Evolutionary conservation across 371 early-diverging fungal species (phyloP).

Genomic region (Mucor saturninus): DNA sequence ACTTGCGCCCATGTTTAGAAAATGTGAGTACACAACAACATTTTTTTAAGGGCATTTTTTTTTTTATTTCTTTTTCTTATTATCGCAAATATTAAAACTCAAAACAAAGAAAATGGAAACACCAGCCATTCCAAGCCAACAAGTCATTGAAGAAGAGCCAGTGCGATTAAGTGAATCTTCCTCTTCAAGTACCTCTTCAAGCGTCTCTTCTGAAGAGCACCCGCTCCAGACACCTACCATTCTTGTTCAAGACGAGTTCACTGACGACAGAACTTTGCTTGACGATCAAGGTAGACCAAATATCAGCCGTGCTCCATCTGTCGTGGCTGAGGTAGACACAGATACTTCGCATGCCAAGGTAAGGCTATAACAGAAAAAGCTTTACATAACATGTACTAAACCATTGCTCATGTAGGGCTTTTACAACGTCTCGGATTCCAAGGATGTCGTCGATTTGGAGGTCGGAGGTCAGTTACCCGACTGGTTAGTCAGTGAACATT

Average conservation of each 20-base stretch:
- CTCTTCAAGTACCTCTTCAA: not conserved
- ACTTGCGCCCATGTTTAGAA: no score
- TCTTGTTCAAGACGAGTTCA: conserved; percentile 12
- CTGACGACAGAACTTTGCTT: conserved; percentile 32
- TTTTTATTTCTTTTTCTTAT: no score
- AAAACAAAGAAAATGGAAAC: no score
- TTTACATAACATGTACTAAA: not conserved
- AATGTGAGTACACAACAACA: no score
- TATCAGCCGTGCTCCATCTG: conserved; percentile 20
- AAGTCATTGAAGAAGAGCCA: no score
- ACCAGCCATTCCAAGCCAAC: no score
- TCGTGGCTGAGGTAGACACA: conserved; percentile 8
- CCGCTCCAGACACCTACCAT: conserved; percentile 16
- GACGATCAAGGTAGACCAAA: conserved; percentile 35
- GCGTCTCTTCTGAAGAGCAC: conserved; percentile 8
- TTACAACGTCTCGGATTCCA: conserved; percentile 42
- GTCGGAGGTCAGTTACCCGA: conserved; percentile 64
- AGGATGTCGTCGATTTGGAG: conserved; percentile 40
- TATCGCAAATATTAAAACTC: no score
- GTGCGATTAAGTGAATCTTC: not conserved
- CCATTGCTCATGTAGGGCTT: conserved; percentile 37
- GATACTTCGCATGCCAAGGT: conserved; percentile 49
- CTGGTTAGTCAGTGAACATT: conserved; percentile 68
- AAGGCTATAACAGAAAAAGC: not conserved
- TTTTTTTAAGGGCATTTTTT: no score